These are phyloP conservation scores for Zasmidium citrigriseum DNA, from an alignment of 2,329 filamentous ascomycete species.

Conservation along the genomic window DNA sequence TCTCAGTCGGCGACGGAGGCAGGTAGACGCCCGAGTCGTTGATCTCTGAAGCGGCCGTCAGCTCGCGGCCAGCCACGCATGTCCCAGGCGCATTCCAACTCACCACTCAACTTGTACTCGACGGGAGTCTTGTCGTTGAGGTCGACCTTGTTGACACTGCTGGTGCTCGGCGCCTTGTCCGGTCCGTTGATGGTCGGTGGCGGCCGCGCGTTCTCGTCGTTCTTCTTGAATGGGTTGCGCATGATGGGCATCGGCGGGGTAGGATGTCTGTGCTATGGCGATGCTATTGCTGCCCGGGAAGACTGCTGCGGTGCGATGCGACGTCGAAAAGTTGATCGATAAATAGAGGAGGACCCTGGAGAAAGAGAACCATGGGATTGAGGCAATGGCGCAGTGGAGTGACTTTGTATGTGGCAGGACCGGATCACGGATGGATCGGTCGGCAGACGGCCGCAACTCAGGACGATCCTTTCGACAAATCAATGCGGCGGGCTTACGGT, in stretches of 20 bases:
- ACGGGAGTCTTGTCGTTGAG: constrained; percentile 43
- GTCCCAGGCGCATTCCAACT: constrained; percentile 22
- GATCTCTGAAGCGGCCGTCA: constrained; percentile 66
- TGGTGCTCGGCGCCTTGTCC: constrained; percentile 13
- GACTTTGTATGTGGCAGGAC: neutral
- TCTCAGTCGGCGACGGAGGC: constrained; percentile 89
- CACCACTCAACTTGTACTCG: constrained; percentile 58
- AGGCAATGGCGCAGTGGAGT: neutral
- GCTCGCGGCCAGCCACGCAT: neutral
- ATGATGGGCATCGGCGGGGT: constrained; percentile 38
- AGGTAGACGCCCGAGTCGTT: constrained; percentile 95
- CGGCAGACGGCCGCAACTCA: neutral
- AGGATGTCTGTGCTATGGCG: neutral
- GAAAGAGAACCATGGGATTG: neutral
- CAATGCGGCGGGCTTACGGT: neutral
- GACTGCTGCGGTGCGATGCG: neutral
- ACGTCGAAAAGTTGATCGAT: neutral
- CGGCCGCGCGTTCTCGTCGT: constrained; percentile 38
- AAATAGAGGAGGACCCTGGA: neutral
- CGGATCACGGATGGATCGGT: neutral
- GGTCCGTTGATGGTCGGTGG: constrained; percentile 13
- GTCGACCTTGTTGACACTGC: constrained; percentile 37
- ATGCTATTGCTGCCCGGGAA: constrained; percentile 2
- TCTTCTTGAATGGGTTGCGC: constrained; percentile 41
- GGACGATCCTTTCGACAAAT: constrained; percentile 3